Percentiles rank a stretch among this genome's conserved stretches.
These are phyloP conservation scores for Globisporangium middletonii DNA, from an alignment of 352 stramenopile genomes.

Conservation along the genomic window DNA sequence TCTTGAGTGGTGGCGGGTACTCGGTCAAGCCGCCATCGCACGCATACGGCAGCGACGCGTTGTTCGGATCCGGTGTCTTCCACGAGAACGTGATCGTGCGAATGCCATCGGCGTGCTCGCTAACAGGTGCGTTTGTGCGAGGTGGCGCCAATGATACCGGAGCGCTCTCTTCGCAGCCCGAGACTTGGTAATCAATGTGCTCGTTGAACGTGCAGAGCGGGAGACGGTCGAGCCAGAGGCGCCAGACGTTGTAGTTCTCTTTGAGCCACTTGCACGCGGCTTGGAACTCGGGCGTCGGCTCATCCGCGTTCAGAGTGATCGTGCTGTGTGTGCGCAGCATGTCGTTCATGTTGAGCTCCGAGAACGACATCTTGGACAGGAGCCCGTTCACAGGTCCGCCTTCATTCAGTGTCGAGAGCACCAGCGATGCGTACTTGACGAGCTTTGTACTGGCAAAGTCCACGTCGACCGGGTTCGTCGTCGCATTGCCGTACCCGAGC, in stretches of 20 bases:
- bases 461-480: conserved; percentile 36
- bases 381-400: conserved; percentile 3
- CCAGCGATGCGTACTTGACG: conserved; percentile 24
- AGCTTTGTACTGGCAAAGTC: conserved; percentile 35
- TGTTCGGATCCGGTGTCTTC: conserved; percentile 22
- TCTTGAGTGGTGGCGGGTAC: conserved; percentile 22
- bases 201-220: conserved; percentile 16
- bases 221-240: conserved; percentile 31
- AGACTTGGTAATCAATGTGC: conserved; percentile 23
- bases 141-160: too few species aligned
- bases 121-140: too few species aligned
- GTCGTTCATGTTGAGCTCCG: conserved; percentile 31
- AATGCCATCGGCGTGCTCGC: too few species aligned
- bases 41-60: conserved; percentile 22
- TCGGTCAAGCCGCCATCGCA: conserved; percentile 32
- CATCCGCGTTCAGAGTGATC: neutral
- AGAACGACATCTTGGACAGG: conserved; percentile 26
- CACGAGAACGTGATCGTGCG: conserved; percentile 28
- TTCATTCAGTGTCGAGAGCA: conserved; percentile 5
- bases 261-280: conserved; percentile 46
- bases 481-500: conserved; percentile 34
- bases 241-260: conserved; percentile 43
- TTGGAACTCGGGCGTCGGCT: conserved; percentile 25
- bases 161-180: conserved; percentile 20
- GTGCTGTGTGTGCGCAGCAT: conserved; percentile 23